phyloP scores from a whole-genome alignment of 2,329 filamentous ascomycete species.

The Pleomassaria siparia region DNA sequence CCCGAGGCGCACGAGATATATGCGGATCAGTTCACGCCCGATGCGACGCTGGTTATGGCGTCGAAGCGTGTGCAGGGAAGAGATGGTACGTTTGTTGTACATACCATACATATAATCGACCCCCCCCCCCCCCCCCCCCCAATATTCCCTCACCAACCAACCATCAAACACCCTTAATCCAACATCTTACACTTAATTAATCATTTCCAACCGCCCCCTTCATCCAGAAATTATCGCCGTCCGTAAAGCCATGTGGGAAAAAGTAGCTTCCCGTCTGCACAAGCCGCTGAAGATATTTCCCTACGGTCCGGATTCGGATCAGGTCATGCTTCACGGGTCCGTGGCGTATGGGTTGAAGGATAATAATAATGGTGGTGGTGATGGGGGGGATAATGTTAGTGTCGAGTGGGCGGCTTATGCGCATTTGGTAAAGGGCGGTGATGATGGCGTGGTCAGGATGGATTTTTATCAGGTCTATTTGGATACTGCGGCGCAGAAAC shows the following conservation, averaged over 20 bases:
- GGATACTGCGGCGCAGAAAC: slow-evolving; percentile 16
- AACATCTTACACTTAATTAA: no score
- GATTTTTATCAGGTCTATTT: slow-evolving; percentile 58
- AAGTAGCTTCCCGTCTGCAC: slow-evolving; percentile 52
- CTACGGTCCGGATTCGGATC: slow-evolving; percentile 49
- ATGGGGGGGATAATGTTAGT: slow-evolving; percentile 46
- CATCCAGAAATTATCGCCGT: slow-evolving; percentile 53
- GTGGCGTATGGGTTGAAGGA: slow-evolving; percentile 57
- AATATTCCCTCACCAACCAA: no score
- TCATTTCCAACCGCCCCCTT: background rate
- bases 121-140: no score
- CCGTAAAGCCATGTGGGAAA: slow-evolving; percentile 57
- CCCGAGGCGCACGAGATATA: slow-evolving; percentile 54
- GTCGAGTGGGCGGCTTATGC: slow-evolving; percentile 60
- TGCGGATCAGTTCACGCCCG: slow-evolving; percentile 49
- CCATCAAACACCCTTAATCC: background rate
- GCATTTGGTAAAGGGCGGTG: slow-evolving; percentile 54
- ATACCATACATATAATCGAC: no score
- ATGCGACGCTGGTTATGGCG: slow-evolving; percentile 57
- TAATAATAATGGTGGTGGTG: no score
- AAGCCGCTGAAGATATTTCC: slow-evolving; percentile 53
- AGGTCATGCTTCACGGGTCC: slow-evolving; percentile 58
- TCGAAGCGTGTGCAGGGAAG: slow-evolving; percentile 49
- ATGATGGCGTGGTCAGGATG: slow-evolving; percentile 57
- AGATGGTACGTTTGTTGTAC: slow-evolving; percentile 47